Evolutionary conservation across 1,284 basidiomycete species (phyloP), one percentile per base, ranked within the genome.

Genomic region (Anthracocystis setariae): DNA sequence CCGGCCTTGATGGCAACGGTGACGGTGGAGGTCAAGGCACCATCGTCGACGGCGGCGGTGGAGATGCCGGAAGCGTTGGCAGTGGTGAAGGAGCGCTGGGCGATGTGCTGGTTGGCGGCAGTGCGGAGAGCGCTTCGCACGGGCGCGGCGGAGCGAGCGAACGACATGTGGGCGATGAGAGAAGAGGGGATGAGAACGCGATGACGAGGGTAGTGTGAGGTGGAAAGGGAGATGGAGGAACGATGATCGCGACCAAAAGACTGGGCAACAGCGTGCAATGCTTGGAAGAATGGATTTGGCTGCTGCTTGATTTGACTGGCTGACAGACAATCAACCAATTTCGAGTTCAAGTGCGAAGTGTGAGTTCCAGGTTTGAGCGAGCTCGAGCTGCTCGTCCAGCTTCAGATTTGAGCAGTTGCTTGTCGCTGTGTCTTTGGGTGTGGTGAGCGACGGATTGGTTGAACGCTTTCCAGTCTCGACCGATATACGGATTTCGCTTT

Each of bases 1-100:
- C 78, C 78, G 32, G 78, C 78, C 43, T 74, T 71, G 60, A 80
- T 39, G 20, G 78, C 78, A 37, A 80, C 75, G 39, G 78, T 80
- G 74, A 80, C 60, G 46, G 71, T 56, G n/a, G 78, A 69, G 42
- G 77, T 78, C 21, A 74, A 55, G 3, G 74, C 69, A 29, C 76
- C 78, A 61, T 76, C 69, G 54, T 78, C 76, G 43, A 64, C 72
- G 43, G 72, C 67, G 18, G 74, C 74, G 44, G 71, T 71, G 54
- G 53, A 51, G 61, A 76, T 60, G 52, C 68, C 61, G 52, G 53
- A 63, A 24, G 74, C 74, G 49, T 74, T 69, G 49, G 68, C 59
- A 53, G 74, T 76, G 57, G 74, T 60, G 55, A 76, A 76, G 38
- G 65, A 25, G 24, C 74, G 71, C 49, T 55, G 46, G 45, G 58